Evolutionary conservation across 1,284 basidiomycete species (phyloP).

Genomic region (Heterobasidion parviporum): DNA sequence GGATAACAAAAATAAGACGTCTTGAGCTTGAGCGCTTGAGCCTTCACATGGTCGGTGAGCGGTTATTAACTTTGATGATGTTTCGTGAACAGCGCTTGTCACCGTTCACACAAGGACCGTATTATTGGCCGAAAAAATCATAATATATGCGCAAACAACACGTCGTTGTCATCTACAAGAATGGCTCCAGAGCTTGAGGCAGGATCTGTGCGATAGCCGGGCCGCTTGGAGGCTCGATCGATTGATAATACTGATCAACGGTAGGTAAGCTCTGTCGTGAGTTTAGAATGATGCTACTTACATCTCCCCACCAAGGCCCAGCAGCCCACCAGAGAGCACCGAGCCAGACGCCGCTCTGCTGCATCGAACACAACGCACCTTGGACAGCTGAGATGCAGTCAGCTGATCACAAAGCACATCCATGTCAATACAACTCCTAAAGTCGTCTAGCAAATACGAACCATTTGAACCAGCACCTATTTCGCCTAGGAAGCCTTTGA

Average conservation of each 20-base stretch:
- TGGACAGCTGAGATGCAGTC: conserved; percentile 44
- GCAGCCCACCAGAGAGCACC: conserved; percentile 53
- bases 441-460: conserved; percentile 9
- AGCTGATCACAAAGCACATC: conserved; percentile 8
- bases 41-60: no score
- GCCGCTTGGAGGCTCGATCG: conserved; percentile 55
- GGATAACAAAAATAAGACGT: no score
- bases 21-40: no score
- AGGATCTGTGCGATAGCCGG: conserved; percentile 41
- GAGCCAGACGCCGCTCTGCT: conserved; percentile 51
- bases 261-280: background rate
- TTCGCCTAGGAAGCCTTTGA: conserved; percentile 60
- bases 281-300: conserved; percentile 22
- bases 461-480: conserved; percentile 52
- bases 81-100: no score
- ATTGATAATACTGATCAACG: conserved; percentile 44
- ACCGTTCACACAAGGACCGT: no score
- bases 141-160: no score
- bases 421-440: background rate
- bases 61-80: no score
- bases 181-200: conserved; percentile 49
- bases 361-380: conserved; percentile 50
- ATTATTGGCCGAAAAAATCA: no score
- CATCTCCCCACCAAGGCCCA: conserved; percentile 53
- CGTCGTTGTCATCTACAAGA: conserved; percentile 28